phyloP scores from a whole-genome alignment of 208 protist genomes.

The Crithidia sp. region DNA sequence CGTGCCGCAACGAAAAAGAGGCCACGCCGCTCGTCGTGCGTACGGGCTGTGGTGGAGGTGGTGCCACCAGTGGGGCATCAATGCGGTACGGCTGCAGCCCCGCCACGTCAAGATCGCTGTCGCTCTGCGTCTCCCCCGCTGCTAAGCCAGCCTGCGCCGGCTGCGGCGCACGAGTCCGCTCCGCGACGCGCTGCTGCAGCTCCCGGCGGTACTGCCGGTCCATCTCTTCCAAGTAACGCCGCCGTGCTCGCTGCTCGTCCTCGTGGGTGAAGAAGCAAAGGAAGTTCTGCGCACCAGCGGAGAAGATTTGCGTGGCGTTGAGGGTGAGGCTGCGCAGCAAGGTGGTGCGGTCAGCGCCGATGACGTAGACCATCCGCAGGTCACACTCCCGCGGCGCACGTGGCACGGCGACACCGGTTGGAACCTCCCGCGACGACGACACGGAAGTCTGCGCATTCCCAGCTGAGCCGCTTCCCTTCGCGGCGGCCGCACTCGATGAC shows the following conservation, averaged over 20 bases:
- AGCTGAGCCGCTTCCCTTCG: neutral
- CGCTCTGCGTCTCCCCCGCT: neutral
- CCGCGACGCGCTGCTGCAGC: slow-evolving; percentile 8
- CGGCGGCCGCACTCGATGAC: neutral
- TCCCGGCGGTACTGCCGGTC: slow-evolving; percentile 37
- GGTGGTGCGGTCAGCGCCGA: slow-evolving; percentile 57
- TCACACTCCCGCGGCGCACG: slow-evolving; percentile 19
- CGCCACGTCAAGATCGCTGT: neutral
- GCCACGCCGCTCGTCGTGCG: neutral
- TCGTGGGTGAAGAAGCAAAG: slow-evolving; percentile 55
- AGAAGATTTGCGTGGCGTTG: slow-evolving; percentile 56
- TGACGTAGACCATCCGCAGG: slow-evolving; percentile 53
- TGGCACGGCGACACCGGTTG: neutral
- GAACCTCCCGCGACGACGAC: neutral
- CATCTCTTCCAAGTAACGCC: slow-evolving; percentile 31
- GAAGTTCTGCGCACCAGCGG: slow-evolving; percentile 36
- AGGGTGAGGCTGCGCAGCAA: slow-evolving; percentile 60
- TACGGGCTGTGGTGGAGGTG: neutral
- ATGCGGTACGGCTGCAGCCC: slow-evolving; percentile 8
- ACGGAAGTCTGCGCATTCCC: neutral
- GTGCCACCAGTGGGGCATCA: neutral
- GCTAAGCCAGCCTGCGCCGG: neutral
- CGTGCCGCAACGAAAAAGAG: neutral
- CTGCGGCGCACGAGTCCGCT: neutral
- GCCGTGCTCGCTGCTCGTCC: slow-evolving; percentile 43